These are phyloP conservation scores for Podaxis pistillaris DNA, from an alignment of 768 basidiomycete genomes.

Conservation along the genomic window DNA sequence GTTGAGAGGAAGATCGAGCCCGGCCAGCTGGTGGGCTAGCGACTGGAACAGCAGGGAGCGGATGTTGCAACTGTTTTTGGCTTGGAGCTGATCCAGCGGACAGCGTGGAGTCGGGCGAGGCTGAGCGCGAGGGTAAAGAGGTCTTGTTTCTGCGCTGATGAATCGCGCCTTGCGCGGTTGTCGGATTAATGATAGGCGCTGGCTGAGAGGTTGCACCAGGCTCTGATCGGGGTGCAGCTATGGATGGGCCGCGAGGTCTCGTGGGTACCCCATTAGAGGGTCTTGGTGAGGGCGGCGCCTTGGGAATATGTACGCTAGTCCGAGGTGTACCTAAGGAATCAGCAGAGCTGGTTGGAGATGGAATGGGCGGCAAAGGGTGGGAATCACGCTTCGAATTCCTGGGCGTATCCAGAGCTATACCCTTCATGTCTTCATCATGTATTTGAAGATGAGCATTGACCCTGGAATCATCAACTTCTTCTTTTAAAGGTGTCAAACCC, in stretches of 20 bases:
- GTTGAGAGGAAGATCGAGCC: constrained; percentile 73
- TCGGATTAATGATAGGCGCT: constrained; percentile 52
- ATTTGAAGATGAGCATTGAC: constrained; percentile 20
- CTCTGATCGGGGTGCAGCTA: constrained; percentile 32
- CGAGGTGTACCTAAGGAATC: constrained; percentile 32
- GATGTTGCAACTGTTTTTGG: constrained; percentile 26
- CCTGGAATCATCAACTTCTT: constrained; percentile 46
- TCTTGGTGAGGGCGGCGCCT: constrained; percentile 51
- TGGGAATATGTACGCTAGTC: constrained; percentile 29
- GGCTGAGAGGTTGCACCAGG: constrained; percentile 23
- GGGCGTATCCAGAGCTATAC: constrained; percentile 37
- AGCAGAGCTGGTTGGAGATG: constrained; percentile 35
- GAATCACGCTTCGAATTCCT: constrained; percentile 48
- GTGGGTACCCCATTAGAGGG: constrained; percentile 38
- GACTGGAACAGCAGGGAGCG: constrained; percentile 39
- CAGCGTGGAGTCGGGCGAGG: constrained; percentile 48
- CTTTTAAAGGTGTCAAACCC: constrained; percentile 49
- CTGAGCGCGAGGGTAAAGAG: constrained; percentile 54
- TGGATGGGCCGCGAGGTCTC: constrained; percentile 61
- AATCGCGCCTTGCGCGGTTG: constrained; percentile 64
- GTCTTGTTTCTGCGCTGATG: constrained; percentile 64
- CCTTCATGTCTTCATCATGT: constrained; percentile 26
- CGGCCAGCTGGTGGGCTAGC: constrained; percentile 39
- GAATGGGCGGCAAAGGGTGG: constrained; percentile 68
- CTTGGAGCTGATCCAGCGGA: constrained; percentile 39